Percentiles rank a stretch among this genome's conserved stretches.
Evolutionary conservation across 768 basidiomycete species (phyloP).

Genomic region (Suillus subalutaceus): DNA sequence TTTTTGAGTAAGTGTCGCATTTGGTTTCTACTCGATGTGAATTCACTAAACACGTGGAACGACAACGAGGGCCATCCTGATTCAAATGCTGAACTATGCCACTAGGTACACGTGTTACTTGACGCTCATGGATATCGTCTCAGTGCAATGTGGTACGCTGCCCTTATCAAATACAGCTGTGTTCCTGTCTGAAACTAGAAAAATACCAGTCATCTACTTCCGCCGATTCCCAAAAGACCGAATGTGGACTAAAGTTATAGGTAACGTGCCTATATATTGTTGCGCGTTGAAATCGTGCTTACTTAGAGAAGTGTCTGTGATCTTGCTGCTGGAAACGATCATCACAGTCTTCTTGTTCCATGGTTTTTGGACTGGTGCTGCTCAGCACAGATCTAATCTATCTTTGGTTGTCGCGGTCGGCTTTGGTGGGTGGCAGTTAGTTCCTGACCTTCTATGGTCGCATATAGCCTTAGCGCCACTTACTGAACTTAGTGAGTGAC

Average conservation of each 20-base stretch:
- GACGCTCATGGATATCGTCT: slow-evolving; percentile 18
- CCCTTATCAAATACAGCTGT: too few species aligned
- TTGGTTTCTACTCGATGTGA: slow-evolving; percentile 3
- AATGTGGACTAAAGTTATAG: slow-evolving; percentile 18
- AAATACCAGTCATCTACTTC: slow-evolving; percentile 22
- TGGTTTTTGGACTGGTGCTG: slow-evolving; percentile 17
- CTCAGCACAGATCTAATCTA: slow-evolving; percentile 5
- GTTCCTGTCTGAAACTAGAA: background rate
- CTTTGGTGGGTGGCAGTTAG: background rate
- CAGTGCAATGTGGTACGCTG: slow-evolving; percentile 19
- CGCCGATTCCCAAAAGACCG: slow-evolving; percentile 20
- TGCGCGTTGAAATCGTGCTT: background rate
- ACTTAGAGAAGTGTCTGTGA: slow-evolving; percentile 11
- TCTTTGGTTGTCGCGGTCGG: slow-evolving; percentile 15
- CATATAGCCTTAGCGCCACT: slow-evolving; percentile 11
- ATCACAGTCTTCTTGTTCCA: slow-evolving; percentile 18
- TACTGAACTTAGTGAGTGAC: slow-evolving; percentile 23
- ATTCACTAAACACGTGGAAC: background rate
- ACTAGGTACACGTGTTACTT: slow-evolving; percentile 20
- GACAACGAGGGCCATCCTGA: slow-evolving; percentile 7
- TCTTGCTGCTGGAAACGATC: slow-evolving; percentile 22
- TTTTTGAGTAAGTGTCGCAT: slow-evolving; percentile 7
- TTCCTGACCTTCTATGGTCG: slow-evolving; percentile 16
- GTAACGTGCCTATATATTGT: slow-evolving; percentile 4
- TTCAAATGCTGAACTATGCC: background rate